Percentiles rank a stretch among this genome's conserved stretches.
Conservation (phyloP, 495 filamentous ascomycete species). For the Sporormia fimetaria region DNA sequence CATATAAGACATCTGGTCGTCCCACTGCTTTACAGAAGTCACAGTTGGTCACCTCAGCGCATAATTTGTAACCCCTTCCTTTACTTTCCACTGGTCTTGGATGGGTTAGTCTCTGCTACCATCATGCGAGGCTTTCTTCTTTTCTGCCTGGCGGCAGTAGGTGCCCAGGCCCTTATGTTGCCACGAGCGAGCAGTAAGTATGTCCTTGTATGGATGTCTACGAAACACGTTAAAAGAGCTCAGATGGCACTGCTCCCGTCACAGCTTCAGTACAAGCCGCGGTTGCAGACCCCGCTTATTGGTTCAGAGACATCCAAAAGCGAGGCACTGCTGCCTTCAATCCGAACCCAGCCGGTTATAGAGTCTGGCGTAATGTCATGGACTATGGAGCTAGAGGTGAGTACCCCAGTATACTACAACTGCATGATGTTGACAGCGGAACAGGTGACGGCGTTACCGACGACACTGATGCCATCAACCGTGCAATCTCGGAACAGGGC, state of each 20-base stretch:
- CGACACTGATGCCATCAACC: conserved; percentile 82
- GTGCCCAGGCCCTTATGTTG: background rate
- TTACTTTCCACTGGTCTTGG: too few relatives aligned
- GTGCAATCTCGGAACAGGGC: conserved; percentile 61
- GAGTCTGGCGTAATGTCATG: conserved; percentile 79
- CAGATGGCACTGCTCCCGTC: too few relatives aligned
- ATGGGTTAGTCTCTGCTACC: background rate
- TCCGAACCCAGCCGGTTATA: conserved; percentile 38
- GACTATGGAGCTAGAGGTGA: conserved; percentile 38
- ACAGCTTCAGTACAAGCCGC: too few relatives aligned
- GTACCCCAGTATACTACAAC: background rate
- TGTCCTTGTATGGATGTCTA: too few relatives aligned
- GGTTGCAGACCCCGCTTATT: conserved; percentile 10
- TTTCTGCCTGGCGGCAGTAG: conserved; percentile 14
- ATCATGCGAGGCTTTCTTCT: conserved; percentile 8
- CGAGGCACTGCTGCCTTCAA: conserved; percentile 28
- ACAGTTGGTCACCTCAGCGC: too few relatives aligned
- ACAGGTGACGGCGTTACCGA: conserved; percentile 66
- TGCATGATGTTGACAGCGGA: conserved; percentile 10
- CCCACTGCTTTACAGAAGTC: too few relatives aligned
- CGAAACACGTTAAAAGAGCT: too few relatives aligned
- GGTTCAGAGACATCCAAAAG: conserved; percentile 21
- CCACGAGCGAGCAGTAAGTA: too few relatives aligned
- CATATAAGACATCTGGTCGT: too few relatives aligned
- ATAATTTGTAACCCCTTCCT: too few relatives aligned